phyloP scores from a whole-genome alignment of 768 basidiomycete genomes.

The Boletus rubropictus region DNA sequence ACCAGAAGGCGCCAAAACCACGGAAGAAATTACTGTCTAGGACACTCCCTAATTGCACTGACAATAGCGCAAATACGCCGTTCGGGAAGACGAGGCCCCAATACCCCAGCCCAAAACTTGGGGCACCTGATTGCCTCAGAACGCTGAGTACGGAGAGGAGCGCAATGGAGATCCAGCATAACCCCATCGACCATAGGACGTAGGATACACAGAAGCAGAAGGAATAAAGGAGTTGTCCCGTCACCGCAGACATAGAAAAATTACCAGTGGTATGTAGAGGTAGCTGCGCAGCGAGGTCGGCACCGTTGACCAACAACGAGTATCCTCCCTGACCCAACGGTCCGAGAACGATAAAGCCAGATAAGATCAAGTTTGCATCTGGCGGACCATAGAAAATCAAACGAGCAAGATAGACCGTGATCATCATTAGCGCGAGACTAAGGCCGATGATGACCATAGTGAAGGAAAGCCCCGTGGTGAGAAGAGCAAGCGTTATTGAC shows the following conservation, averaged over 20 bases:
- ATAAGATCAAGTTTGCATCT: conserved; percentile 35
- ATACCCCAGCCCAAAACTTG: conserved; percentile 43
- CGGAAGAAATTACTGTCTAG: conserved; percentile 48
- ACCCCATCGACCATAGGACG: conserved; percentile 50
- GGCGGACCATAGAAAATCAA: conserved; percentile 39
- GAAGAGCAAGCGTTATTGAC: conserved; percentile 34
- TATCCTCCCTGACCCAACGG: conserved; percentile 51
- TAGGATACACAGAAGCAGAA: conserved; percentile 43
- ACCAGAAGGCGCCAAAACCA: conserved; percentile 50
- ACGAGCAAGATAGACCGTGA: conserved; percentile 42
- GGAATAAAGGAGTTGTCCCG: conserved; percentile 40
- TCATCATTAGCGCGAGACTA: conserved; percentile 44
- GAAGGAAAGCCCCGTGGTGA: conserved; percentile 41
- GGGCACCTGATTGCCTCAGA: conserved; percentile 22
- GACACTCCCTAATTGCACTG: conserved; percentile 43
- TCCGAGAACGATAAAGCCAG: conserved; percentile 46
- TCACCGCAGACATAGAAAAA: conserved; percentile 30
- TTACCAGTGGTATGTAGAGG: conserved; percentile 27
- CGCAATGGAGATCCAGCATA: conserved; percentile 46
- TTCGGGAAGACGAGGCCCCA: conserved; percentile 57
- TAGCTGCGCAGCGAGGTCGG: conserved; percentile 32
- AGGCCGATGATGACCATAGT: conserved; percentile 43
- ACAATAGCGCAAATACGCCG: conserved; percentile 46
- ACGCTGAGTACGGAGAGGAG: conserved; percentile 36
- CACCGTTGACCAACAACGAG: conserved; percentile 38